phyloP scores from a whole-genome alignment of 106 monocot species.

The Dendrobium chrysotoxum region DNA sequence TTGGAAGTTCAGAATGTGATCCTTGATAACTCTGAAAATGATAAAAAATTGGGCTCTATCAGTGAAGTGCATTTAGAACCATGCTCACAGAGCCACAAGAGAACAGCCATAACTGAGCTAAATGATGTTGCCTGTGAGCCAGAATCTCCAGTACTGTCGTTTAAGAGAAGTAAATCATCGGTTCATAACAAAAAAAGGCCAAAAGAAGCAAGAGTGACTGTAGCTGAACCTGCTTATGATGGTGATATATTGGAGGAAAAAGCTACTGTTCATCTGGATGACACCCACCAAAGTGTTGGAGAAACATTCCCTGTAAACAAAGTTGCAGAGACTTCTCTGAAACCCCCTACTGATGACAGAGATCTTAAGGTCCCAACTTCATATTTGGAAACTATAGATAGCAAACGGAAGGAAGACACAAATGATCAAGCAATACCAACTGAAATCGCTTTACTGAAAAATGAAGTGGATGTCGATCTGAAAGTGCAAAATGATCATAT shows the following conservation, averaged over 20 bases:
- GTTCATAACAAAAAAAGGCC: constrained; percentile 8
- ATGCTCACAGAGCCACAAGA: constrained; percentile 18
- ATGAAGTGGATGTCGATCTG: constrained; percentile 8
- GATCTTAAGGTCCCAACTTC: not conserved
- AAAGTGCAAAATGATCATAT: constrained; percentile 17
- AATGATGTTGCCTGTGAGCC: constrained; percentile 7
- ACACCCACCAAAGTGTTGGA: constrained; percentile 1
- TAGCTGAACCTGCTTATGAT: constrained; percentile 7
- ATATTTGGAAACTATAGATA: constrained; percentile 8
- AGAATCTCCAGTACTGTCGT: constrained; percentile 22
- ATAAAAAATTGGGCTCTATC: constrained; percentile 12
- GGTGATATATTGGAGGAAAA: constrained; percentile 18
- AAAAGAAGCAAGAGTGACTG: constrained; percentile 11
- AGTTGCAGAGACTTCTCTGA: constrained; percentile 6
- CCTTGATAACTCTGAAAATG: constrained; percentile 7
- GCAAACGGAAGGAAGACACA: constrained; percentile 2
- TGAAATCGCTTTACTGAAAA: constrained; percentile 15
- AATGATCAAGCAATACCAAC: constrained; percentile 12
- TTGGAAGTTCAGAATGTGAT: constrained; percentile 25
- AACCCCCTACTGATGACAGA: constrained; percentile 3
- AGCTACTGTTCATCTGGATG: constrained; percentile 4
- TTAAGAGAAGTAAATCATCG: constrained; percentile 26
- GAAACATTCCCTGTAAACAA: constrained; percentile 9
- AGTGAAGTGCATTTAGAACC: constrained; percentile 23
- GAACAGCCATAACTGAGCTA: constrained; percentile 1